phyloP scores from a whole-genome alignment of 441 rosid genomes.

The Flueggea neowawraea region DNA sequence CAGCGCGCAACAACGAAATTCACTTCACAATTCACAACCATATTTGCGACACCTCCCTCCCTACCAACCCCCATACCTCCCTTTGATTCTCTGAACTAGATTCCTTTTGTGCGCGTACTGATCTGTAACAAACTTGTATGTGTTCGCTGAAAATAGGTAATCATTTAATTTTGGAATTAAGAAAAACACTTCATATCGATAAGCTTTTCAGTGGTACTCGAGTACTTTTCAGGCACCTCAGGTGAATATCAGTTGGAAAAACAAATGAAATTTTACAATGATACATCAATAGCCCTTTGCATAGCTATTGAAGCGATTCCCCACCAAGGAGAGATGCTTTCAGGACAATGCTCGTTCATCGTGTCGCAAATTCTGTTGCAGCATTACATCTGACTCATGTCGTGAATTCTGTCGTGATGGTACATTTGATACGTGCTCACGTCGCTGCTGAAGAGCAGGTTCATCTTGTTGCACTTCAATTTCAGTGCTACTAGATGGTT shows the following conservation, averaged over 20 bases:
- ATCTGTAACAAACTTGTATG: no score
- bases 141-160: background rate
- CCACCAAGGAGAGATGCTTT: constrained; percentile 9
- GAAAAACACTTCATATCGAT: constrained; percentile 7
- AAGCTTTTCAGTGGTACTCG: background rate
- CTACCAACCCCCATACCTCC: no score
- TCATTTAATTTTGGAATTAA: no score
- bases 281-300: constrained; percentile 23
- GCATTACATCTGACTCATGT: constrained; percentile 14
- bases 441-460: constrained; percentile 19
- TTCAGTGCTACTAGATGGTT: constrained; percentile 69
- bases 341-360: constrained; percentile 17
- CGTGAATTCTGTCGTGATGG: constrained; percentile 18
- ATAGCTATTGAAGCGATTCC: constrained; percentile 9
- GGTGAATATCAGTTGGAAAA: constrained; percentile 9
- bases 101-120: no score
- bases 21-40: no score
- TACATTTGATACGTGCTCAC: constrained; percentile 15
- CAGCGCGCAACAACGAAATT: no score
- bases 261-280: constrained; percentile 31
- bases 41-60: no score
- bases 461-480: constrained; percentile 27
- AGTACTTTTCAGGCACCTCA: background rate
- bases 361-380: constrained; percentile 21
- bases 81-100: no score